Conservation (phyloP, 768 basidiomycete species). For the Xerocomellus chrysenteron region DNA sequence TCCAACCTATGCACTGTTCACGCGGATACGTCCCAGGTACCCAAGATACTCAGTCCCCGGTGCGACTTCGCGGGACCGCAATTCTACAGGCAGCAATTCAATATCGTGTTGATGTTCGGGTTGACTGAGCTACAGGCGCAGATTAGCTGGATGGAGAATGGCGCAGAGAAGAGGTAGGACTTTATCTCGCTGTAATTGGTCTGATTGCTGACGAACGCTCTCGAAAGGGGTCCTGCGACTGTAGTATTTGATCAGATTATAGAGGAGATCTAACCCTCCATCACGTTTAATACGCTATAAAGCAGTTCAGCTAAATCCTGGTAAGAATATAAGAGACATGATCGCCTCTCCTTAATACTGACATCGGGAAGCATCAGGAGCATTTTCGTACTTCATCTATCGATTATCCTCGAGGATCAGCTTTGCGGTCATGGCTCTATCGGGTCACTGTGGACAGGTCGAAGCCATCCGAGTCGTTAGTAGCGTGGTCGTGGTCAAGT, state of each 20-base stretch:
- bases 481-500: too few relatives aligned
- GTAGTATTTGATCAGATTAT: conserved; percentile 35
- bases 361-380: not conserved
- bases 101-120: conserved; percentile 44
- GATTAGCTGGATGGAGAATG: conserved; percentile 43
- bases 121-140: conserved; percentile 48
- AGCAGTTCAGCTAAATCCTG: not conserved
- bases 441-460: too few relatives aligned
- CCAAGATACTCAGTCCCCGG: conserved; percentile 31
- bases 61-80: conserved; percentile 28
- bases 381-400: too few relatives aligned
- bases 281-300: not conserved
- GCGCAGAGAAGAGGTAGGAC: conserved; percentile 22
- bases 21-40: conserved; percentile 29
- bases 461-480: too few relatives aligned
- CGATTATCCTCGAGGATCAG: too few relatives aligned
- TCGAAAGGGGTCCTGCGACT: conserved; percentile 30
- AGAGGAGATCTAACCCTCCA: conserved; percentile 19
- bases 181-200: not conserved
- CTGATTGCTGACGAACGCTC: not conserved
- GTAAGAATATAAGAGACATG: too few relatives aligned
- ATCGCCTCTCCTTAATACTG: not conserved
- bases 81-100: conserved; percentile 35
- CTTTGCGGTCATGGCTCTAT: too few relatives aligned
- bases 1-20: conserved; percentile 23